These are phyloP conservation scores for Aaosphaeria arxii DNA, from an alignment of 2,329 filamentous ascomycete species.

Conservation along the genomic window DNA sequence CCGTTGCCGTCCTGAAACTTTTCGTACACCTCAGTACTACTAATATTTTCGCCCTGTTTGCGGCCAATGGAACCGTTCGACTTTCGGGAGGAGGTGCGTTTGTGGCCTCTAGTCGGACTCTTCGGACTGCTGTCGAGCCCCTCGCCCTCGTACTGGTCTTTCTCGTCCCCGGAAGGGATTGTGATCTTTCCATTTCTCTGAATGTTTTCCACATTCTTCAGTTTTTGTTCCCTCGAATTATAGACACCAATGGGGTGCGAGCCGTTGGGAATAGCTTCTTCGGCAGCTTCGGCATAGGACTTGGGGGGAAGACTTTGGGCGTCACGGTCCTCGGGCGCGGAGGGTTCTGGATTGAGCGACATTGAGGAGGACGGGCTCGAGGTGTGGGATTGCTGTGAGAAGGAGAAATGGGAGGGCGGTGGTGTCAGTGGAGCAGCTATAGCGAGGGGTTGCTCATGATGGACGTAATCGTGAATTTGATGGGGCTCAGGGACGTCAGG, in stretches of 20 bases:
- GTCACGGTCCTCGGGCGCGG: slow-evolving; percentile 38
- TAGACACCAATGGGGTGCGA: slow-evolving; percentile 17
- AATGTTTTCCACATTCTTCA: slow-evolving; percentile 1
- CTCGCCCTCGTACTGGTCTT: slow-evolving; percentile 26
- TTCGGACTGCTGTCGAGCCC: slow-evolving; percentile 31
- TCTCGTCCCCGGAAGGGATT: slow-evolving; percentile 8
- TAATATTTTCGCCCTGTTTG: slow-evolving; percentile 23
- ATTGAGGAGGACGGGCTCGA: slow-evolving; percentile 15
- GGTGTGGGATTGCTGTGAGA: background rate
- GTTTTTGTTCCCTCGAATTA: slow-evolving; percentile 7
- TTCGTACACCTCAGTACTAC: slow-evolving; percentile 37
- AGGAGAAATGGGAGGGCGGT: background rate
- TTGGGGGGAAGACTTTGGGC: slow-evolving; percentile 40
- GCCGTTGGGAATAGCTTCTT: slow-evolving; percentile 26
- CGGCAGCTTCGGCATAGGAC: slow-evolving; percentile 43
- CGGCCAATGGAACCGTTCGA: slow-evolving; percentile 27
- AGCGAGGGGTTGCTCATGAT: no score
- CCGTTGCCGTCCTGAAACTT: slow-evolving; percentile 45
- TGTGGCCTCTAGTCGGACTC: slow-evolving; percentile 29
- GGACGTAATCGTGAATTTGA: no score
- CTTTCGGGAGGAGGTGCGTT: slow-evolving; percentile 26
- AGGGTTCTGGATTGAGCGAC: slow-evolving; percentile 42
- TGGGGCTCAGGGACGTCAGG: no score
- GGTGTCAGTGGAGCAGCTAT: no score
- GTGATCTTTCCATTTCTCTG: slow-evolving; percentile 4